Evolutionary conservation across 495 filamentous ascomycete genomes (phyloP).

Genomic region (Trichoderma reesei): DNA sequence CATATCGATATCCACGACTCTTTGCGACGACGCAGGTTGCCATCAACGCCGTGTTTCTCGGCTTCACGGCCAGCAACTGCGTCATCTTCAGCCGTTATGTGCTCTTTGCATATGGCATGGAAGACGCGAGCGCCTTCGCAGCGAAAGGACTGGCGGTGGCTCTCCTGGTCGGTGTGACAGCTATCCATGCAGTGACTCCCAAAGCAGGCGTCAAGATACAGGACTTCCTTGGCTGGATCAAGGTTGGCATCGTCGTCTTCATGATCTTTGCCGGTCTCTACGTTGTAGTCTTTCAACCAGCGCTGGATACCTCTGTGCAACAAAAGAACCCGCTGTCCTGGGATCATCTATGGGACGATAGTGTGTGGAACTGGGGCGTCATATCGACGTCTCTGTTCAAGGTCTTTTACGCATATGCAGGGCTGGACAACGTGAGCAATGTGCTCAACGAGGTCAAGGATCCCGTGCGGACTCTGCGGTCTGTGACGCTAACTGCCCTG

Average conservation of each 20-base stretch:
- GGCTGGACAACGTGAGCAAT: conserved; percentile 60
- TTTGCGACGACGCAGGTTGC: conserved; percentile 60
- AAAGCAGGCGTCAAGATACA: conserved; percentile 55
- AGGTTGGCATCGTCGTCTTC: conserved; percentile 54
- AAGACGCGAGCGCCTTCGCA: conserved; percentile 38
- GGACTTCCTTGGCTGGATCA: conserved; percentile 57
- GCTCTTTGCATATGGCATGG: conserved; percentile 48
- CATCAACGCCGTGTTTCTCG: conserved; percentile 56
- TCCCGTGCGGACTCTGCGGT: conserved; percentile 55
- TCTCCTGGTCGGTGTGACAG: conserved; percentile 48
- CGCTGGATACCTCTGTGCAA: background rate
- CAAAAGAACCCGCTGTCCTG: conserved; percentile 16
- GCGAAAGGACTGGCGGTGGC: conserved; percentile 52
- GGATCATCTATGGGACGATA: conserved; percentile 41
- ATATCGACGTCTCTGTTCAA: conserved; percentile 61
- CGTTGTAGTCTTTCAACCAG: conserved; percentile 35
- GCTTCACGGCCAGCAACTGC: conserved; percentile 61
- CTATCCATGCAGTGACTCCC: conserved; percentile 52
- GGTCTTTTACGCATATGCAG: conserved; percentile 63
- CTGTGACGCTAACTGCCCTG: conserved; percentile 52
- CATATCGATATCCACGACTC: conserved; percentile 58
- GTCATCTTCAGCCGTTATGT: conserved; percentile 64
- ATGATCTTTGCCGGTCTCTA: conserved; percentile 50
- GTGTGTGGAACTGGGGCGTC: conserved; percentile 45
- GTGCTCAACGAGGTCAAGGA: conserved; percentile 68